A percentile compares a stretch with the other conserved stretches of the same genome.
Conservation (phyloP, 768 basidiomycete species). For the Amanita jacksonii region DNA sequence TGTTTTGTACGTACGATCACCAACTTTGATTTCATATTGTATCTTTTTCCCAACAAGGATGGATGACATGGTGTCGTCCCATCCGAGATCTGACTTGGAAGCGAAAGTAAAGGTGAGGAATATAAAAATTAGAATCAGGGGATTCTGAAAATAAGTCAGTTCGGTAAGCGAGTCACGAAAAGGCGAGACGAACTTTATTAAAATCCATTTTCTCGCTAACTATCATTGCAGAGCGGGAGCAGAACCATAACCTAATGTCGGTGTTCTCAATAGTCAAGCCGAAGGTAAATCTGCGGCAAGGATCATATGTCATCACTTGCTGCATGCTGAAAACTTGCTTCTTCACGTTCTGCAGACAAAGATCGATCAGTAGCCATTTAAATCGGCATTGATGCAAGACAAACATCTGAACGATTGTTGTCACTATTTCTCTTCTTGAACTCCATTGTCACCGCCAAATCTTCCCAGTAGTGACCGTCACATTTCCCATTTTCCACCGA, state of each 20-base stretch:
- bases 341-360: not conserved
- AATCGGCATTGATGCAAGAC: not conserved
- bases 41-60: too few species aligned
- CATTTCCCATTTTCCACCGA: too few species aligned
- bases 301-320: not conserved
- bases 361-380: not conserved
- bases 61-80: too few species aligned
- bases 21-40: constrained; percentile 2
- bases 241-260: not conserved
- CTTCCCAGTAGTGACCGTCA: not conserved
- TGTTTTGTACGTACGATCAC: not conserved
- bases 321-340: constrained; percentile 1
- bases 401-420: not conserved
- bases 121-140: not conserved
- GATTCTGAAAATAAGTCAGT: not conserved
- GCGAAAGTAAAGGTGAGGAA: too few species aligned
- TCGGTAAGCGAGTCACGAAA: not conserved
- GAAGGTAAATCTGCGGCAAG: not conserved
- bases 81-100: not conserved
- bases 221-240: not conserved
- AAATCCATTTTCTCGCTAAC: constrained; percentile 1
- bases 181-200: too few species aligned
- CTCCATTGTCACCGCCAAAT: constrained; percentile 1
- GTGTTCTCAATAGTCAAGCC: not conserved
- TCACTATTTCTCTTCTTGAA: not conserved